Conservation (phyloP, 192 early-diverging fungal genomes). For the Backusella westeae region DNA sequence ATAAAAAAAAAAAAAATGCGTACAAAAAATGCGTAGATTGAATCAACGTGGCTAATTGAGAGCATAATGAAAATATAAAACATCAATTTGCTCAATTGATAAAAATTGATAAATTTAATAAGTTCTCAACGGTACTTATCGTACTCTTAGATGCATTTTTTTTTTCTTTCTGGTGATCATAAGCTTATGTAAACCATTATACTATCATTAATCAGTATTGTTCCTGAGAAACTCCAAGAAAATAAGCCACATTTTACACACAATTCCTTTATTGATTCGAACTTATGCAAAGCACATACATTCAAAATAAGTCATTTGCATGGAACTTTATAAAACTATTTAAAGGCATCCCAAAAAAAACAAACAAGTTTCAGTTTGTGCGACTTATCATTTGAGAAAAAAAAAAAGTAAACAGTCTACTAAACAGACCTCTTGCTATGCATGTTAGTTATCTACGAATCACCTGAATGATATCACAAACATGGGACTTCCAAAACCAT, state of each 20-base stretch:
- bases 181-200: no score
- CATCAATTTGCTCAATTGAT: not conserved
- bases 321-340: not conserved
- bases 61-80: not conserved
- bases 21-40: not conserved
- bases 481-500: not conserved
- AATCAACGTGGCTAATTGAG: not conserved
- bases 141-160: not conserved
- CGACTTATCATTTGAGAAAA: not conserved
- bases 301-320: not conserved
- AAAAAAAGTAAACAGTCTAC: not conserved
- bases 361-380: slow-evolving; percentile 4
- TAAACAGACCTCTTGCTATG: not conserved
- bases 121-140: not conserved
- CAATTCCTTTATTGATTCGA: no score
- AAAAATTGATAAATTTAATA: not conserved
- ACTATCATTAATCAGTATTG: no score
- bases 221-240: no score
- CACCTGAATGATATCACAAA: not conserved
- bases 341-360: not conserved
- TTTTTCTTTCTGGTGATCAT: no score
- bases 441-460: not conserved
- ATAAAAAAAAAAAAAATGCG: no score
- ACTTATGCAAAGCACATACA: not conserved
- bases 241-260: not conserved